Base-by-base conservation (phyloP, 176 grass and related monocot species). In the Phoenix dactylifera region DNA sequence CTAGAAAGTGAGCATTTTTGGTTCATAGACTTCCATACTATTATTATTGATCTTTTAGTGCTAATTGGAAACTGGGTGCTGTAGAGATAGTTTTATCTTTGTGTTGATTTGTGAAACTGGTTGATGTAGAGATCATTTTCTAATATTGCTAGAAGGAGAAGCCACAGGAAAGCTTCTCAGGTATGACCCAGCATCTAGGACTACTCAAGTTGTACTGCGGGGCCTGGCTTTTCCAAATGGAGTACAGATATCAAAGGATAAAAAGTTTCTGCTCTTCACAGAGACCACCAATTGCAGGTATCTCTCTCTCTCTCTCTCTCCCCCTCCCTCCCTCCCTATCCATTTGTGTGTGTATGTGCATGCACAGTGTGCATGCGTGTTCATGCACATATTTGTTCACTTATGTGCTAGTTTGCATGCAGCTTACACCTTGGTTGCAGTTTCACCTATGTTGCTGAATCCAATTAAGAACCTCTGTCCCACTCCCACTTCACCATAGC, bases 281-380 rank as follows among this genome's bases (percentile, higher is more conserved):
- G 90, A 95, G 60, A 95, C 90, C 44, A 86, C 90, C 15, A 95
- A 89, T 22, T 95, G 90, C 86, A 95, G 90, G 90, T 80, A 50
- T 16, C 32, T 60, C n/a, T 25, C n/a, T 16, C 3, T 65, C 30
- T 6, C 14, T 9, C 14, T 50, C n/a, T n/a, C n/a, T n/a, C 20
- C 20, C 20, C 20, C 20, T 20, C 20, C 20, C 20, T 20, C 20
- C 20, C 20, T 20, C n/a, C n/a, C n/a, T n/a, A n/a, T n/a, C n/a
- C n/a, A n/a, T n/a, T n/a, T n/a, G n/a, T n/a, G n/a, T n/a, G n/a
- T n/a, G n/a, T n/a, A n/a, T n/a, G n/a, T n/a, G n/a, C n/a, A n/a
- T n/a, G n/a, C n/a, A n/a, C n/a, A n/a, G n/a, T n/a, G n/a, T n/a
- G n/a, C n/a, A n/a, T n/a, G n/a, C n/a, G n/a, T n/a, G n/a, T n/a